Percentiles rank a stretch among this genome's conserved stretches.
These are phyloP conservation scores for Alternaria tenuissima DNA, from an alignment of 2,329 filamentous ascomycete genomes.

Conservation along the genomic window DNA sequence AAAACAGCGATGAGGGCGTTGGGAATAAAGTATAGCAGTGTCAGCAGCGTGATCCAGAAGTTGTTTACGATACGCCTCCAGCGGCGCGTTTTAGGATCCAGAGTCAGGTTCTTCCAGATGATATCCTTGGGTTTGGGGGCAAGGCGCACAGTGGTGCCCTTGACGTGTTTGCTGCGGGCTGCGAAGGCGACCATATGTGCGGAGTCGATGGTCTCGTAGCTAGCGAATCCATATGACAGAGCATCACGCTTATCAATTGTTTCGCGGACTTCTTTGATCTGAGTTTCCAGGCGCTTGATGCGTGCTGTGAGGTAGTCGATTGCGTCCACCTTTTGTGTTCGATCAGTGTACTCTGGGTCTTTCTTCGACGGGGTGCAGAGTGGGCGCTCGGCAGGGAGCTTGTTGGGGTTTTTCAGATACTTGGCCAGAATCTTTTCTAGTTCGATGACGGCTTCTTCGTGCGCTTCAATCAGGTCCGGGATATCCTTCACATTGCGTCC, in stretches of 20 bases:
- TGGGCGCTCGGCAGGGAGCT: constrained; percentile 79
- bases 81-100: constrained; percentile 72
- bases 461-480: constrained; percentile 83
- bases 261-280: constrained; percentile 83
- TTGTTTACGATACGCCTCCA: constrained; percentile 81
- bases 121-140: constrained; percentile 90
- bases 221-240: constrained; percentile 92
- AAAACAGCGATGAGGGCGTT: constrained; percentile 97
- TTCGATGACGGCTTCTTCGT: constrained; percentile 80
- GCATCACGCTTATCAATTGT: constrained; percentile 87
- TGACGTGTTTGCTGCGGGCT: constrained; percentile 79
- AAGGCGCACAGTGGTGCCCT: constrained; percentile 77
- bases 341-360: constrained; percentile 68
- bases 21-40: constrained; percentile 85
- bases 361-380: constrained; percentile 81
- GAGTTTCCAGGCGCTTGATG: constrained; percentile 80
- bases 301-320: constrained; percentile 91
- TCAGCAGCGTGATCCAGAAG: constrained; percentile 83
- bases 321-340: constrained; percentile 82
- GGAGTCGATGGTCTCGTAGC: constrained; percentile 86
- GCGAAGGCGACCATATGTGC: constrained; percentile 88
- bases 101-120: constrained; percentile 91
- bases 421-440: constrained; percentile 86
- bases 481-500: constrained; percentile 92
- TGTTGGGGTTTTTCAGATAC: constrained; percentile 86